A percentile compares a stretch with the other conserved stretches of the same genome.
Evolutionary conservation across 1,284 basidiomycete genomes (phyloP).

Genomic region (Austroboletus novae-zelandiae): DNA sequence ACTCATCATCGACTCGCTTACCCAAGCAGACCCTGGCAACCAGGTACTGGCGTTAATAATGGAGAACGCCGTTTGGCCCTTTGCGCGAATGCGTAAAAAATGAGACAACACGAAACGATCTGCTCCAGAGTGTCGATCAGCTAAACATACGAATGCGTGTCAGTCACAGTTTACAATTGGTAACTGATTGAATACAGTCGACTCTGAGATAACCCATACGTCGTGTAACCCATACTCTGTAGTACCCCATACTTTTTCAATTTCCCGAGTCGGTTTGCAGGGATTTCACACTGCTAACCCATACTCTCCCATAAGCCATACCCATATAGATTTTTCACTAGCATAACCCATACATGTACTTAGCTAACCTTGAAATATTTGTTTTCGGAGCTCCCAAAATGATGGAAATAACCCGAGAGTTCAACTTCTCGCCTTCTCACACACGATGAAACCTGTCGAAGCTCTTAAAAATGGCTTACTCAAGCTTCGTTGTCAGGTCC

Average conservation of each 20-base stretch:
- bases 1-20: too few relatives aligned
- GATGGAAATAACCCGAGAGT: not conserved
- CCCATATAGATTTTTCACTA: not conserved
- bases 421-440: not conserved
- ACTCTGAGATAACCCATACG: too few relatives aligned
- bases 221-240: constrained; percentile 14
- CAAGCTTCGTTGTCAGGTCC: not conserved
- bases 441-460: not conserved
- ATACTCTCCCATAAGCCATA: constrained; percentile 7
- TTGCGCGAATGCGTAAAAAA: too few relatives aligned
- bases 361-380: not conserved
- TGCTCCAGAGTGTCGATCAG: too few relatives aligned
- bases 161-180: too few relatives aligned
- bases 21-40: too few relatives aligned
- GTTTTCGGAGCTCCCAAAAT: not conserved
- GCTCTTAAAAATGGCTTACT: not conserved
- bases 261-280: not conserved
- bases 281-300: constrained; percentile 1
- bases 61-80: too few relatives aligned
- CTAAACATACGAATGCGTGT: too few relatives aligned
- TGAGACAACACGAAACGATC: too few relatives aligned
- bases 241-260: constrained; percentile 6
- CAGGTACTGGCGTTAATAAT: too few relatives aligned
- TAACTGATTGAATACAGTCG: too few relatives aligned
- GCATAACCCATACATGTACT: constrained; percentile 6